These are phyloP conservation scores for Monosporozyma aquatica DNA, from an alignment of 805 yeast genomes.

Conservation along the genomic window DNA sequence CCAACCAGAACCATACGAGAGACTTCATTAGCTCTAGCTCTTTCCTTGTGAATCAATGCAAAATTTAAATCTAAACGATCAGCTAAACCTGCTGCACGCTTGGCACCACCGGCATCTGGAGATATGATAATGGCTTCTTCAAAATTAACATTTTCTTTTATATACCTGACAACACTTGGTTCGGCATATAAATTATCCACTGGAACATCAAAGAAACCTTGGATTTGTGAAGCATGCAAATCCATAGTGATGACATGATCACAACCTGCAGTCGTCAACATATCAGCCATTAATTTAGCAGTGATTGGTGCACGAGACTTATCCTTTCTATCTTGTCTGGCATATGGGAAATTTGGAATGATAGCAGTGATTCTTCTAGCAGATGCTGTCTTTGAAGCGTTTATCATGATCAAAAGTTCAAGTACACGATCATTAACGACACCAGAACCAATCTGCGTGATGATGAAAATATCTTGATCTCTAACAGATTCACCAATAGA, in stretches of 20 bases:
- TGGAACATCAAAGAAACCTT: slow-evolving; percentile 76
- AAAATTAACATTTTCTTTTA: slow-evolving; percentile 49
- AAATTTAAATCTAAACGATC: slow-evolving; percentile 71
- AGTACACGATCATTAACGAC: slow-evolving; percentile 66
- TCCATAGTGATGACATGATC: slow-evolving; percentile 84
- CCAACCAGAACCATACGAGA: slow-evolving; percentile 80
- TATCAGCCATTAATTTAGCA: slow-evolving; percentile 75
- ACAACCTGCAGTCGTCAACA: slow-evolving; percentile 77
- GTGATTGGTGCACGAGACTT: slow-evolving; percentile 80
- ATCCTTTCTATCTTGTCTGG: slow-evolving; percentile 84
- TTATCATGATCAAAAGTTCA: slow-evolving; percentile 68
- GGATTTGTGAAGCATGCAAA: slow-evolving; percentile 81
- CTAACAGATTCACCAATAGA: slow-evolving; percentile 74
- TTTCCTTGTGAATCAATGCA: slow-evolving; percentile 77
- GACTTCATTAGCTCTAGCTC: slow-evolving; percentile 77
- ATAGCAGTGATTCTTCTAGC: slow-evolving; percentile 79
- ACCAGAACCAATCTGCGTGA: slow-evolving; percentile 74
- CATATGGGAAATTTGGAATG: slow-evolving; percentile 76
- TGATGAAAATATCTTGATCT: slow-evolving; percentile 74
- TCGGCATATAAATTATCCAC: slow-evolving; percentile 81
- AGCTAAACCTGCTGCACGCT: slow-evolving; percentile 79
- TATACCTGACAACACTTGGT: slow-evolving; percentile 69
- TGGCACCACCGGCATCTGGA: slow-evolving; percentile 89
- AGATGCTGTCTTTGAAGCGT: slow-evolving; percentile 75
- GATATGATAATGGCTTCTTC: slow-evolving; percentile 67